Evolutionary conservation across 2,329 filamentous ascomycete genomes (phyloP).

Genomic region (Didymella sp.): DNA sequence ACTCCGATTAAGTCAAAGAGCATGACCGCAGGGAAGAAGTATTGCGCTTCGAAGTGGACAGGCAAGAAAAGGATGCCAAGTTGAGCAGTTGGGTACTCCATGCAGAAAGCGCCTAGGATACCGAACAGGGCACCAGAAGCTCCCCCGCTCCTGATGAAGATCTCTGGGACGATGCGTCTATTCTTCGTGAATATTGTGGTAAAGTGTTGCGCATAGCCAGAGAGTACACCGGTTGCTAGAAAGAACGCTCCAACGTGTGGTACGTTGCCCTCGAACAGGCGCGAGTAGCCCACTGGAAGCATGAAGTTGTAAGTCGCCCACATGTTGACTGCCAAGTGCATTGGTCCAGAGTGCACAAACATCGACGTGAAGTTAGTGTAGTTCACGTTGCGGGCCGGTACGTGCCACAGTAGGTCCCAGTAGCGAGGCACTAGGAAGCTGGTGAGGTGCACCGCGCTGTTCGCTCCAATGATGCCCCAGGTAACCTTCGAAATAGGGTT

Average conservation of each 20-base stretch:
- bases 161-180: conserved; percentile 27
- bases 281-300: conserved; percentile 37
- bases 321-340: conserved; percentile 40
- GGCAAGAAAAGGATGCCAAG: conserved; percentile 46
- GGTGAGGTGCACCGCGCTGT: conserved; percentile 37
- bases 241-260: conserved; percentile 42
- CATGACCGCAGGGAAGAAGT: conserved; percentile 42
- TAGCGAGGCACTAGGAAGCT: conserved; percentile 31
- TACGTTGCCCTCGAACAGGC: conserved; percentile 40
- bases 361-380: conserved; percentile 42
- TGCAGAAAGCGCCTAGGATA: conserved; percentile 40
- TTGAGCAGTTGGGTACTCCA: conserved; percentile 40
- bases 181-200: conserved; percentile 35
- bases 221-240: conserved; percentile 39
- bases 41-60: conserved; percentile 39
- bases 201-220: conserved; percentile 42
- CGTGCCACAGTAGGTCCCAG: conserved; percentile 42
- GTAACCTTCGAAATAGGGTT: conserved; percentile 40
- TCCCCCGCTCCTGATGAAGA: conserved; percentile 41
- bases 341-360: conserved; percentile 35
- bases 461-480: conserved; percentile 39
- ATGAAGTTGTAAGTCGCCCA: conserved; percentile 44
- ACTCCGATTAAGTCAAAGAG: conserved; percentile 45
- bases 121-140: conserved; percentile 46
- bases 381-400: conserved; percentile 38